Evolutionary conservation across 805 yeast genomes (phyloP), one percentile per base, ranked within the genome.

Genomic region (Wickerhamomyces ciferrii): DNA sequence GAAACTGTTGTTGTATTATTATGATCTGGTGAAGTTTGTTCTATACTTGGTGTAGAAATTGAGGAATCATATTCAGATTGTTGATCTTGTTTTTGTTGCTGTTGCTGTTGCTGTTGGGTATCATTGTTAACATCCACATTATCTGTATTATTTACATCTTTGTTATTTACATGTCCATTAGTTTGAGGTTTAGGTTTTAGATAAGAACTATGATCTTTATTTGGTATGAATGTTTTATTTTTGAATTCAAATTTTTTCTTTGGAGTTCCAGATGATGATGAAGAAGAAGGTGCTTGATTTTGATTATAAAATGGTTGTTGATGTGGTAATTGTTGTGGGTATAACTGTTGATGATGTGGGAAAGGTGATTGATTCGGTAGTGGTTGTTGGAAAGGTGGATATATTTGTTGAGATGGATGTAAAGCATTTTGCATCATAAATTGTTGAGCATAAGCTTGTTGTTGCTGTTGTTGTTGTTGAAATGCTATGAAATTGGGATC

Each of bases 161-260:
- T 27, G 11, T 27, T 27, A 27, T 27, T 27, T 8, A 27, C 31
- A 27, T 27, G 31, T 27, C 31, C 31, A 27, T 27, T 27, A 10
- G 31, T 13, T 27, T 27, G 31, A 27, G 31, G 31, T 27, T 27
- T 27, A 27, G 7, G 31, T n/a, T 42, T 38, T 13, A 41, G 11
- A 19, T 47, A 47, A 18, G 36, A 32, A 14, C 21, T 29, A 37
- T 41, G 47, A 11, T 38, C 39, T n/a, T 39, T 43, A n/a, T 38
- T 31, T 9, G 49, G 49, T 32, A 41, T 39, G 27, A 47, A 47
- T 1, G 44, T 18, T 17, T 40, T 20, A 9, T 27, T 23, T 18
- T 34, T 29, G 14, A 21, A 39, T 21, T 42, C 32, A 11, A 43
- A 39, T 23, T 43, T 46, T 18, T 34, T 31, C 29, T 32, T 45